Conservation (phyloP, 1,139 yeast genomes). For the Magnusiomyces magnusii region DNA sequence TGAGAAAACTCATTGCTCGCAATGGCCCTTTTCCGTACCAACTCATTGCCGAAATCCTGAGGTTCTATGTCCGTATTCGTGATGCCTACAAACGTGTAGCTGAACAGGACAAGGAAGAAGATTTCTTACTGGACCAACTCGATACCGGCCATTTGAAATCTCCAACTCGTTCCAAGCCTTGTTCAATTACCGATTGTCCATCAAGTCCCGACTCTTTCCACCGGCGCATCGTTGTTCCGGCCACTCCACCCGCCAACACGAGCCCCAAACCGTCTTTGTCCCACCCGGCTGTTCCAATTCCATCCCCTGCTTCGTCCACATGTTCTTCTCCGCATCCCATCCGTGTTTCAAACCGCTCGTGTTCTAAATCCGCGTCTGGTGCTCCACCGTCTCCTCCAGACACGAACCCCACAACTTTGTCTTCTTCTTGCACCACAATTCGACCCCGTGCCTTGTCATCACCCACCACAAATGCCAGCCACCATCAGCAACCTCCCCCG, state of each 20-base stretch:
- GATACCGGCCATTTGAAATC: background rate
- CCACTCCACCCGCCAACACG: background rate
- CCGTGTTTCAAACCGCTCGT: background rate
- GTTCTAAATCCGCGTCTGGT: background rate
- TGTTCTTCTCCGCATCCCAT: background rate
- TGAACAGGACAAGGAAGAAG: background rate
- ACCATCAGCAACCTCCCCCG: background rate
- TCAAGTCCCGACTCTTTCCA: background rate
- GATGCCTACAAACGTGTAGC: background rate
- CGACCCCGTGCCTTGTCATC: background rate
- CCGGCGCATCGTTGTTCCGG: background rate
- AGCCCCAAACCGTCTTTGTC: background rate
- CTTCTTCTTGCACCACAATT: background rate
- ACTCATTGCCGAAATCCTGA: conserved; percentile 1
- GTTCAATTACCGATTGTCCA: background rate
- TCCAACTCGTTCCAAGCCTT: background rate
- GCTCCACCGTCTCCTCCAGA: conserved; percentile 1
- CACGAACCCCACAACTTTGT: background rate
- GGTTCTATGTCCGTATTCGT: conserved; percentile 4
- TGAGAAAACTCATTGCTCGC: background rate
- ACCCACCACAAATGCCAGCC: background rate
- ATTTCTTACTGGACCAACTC: background rate
- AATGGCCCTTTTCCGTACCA: conserved; percentile 6
- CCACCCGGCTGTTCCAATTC: background rate
- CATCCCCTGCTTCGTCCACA: background rate